Percentiles rank a stretch among this genome's conserved stretches.
These are phyloP conservation scores for Telfairia occidentalis DNA, from an alignment of 331 rosid genomes.

Conservation along the genomic window DNA sequence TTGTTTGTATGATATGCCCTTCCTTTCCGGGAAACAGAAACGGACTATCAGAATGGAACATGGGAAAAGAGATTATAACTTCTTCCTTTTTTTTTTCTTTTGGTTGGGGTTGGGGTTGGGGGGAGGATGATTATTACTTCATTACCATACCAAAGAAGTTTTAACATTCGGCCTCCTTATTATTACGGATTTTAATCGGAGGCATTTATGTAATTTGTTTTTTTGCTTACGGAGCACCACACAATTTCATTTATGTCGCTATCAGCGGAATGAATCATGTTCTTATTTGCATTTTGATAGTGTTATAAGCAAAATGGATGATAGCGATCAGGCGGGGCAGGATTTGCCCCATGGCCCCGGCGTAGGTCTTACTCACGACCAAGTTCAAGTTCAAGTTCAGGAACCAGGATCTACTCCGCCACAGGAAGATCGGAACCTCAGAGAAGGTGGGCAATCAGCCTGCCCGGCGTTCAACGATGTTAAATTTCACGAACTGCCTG, in stretches of 20 bases:
- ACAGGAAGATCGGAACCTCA: constrained; percentile 14
- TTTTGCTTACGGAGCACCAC: neutral
- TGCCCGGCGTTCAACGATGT: neutral
- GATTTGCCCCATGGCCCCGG: constrained; percentile 19
- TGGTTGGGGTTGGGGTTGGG: too few relatives aligned
- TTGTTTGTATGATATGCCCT: neutral
- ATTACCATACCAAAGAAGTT: neutral
- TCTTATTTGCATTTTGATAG: neutral
- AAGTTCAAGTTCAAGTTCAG: constrained; percentile 10
- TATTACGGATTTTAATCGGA: neutral
- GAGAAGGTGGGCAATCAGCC: constrained; percentile 13
- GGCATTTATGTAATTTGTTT: neutral
- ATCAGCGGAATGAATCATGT: neutral
- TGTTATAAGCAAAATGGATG: neutral
- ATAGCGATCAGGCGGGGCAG: constrained; percentile 1
- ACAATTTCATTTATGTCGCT: neutral
- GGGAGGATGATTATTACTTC: neutral
- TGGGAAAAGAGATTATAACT: neutral
- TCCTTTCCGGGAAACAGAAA: neutral
- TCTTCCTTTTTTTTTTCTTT: too few relatives aligned
- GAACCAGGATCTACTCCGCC: constrained; percentile 2
- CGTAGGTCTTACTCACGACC: constrained; percentile 17
- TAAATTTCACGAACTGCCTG: constrained; percentile 3
- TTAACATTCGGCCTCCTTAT: neutral
- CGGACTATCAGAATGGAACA: neutral